A percentile compares a stretch with the other conserved stretches of the same genome.
Evolutionary conservation across 495 filamentous ascomycete genomes (phyloP).

Genomic region (Penicillium cataractarum): DNA sequence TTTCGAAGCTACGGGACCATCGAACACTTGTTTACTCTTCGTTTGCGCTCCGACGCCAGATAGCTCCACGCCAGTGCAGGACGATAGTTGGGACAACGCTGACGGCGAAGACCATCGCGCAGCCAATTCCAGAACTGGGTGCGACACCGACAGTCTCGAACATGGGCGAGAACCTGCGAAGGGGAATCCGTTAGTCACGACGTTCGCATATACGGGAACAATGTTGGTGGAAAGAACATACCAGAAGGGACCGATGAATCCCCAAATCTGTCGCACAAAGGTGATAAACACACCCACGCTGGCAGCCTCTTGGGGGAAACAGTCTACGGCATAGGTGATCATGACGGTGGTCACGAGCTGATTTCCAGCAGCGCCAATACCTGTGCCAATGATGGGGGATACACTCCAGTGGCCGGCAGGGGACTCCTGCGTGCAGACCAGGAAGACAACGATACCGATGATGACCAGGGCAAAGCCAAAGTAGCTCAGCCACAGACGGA

Average conservation of each 20-base stretch:
- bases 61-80: constrained; percentile 34
- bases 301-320: constrained; percentile 49
- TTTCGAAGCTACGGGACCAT: neutral
- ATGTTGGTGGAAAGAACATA: constrained; percentile 23
- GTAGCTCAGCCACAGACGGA: constrained; percentile 58
- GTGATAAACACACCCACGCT: constrained; percentile 59
- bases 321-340: constrained; percentile 58
- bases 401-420: constrained; percentile 48
- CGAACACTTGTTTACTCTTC: constrained; percentile 4
- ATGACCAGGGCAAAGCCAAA: constrained; percentile 50
- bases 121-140: constrained; percentile 40
- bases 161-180: constrained; percentile 45
- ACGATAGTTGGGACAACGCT: constrained; percentile 44
- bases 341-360: constrained; percentile 60
- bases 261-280: constrained; percentile 57
- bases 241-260: constrained; percentile 62
- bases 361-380: constrained; percentile 54
- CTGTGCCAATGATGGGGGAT: constrained; percentile 53
- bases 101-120: constrained; percentile 37
- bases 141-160: constrained; percentile 47
- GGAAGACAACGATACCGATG: constrained; percentile 55
- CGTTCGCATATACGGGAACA: neutral
- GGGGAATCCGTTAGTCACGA: constrained; percentile 9
- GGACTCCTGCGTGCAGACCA: constrained; percentile 45
- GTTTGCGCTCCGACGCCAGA: constrained; percentile 25